Base-by-base conservation (phyloP, 768 basidiomycete species). In the Coprinellus aureogranulatus region DNA sequence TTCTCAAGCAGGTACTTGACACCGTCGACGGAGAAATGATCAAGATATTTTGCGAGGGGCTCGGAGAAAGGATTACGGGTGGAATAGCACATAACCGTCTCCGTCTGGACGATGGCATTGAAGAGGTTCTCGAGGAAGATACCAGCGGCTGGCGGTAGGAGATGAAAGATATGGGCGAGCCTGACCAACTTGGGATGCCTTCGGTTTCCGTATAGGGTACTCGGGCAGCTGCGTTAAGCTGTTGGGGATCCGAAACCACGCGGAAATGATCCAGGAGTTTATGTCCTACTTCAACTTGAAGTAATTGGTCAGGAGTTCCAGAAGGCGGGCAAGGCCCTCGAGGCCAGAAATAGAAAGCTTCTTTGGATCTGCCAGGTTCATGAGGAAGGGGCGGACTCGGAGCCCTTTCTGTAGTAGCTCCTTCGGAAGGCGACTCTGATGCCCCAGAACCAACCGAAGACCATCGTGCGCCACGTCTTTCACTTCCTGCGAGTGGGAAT, bases 241-340 rank as follows among this genome's bases (percentile, higher is more conserved):
- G 87, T 62, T 88, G 87, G 14, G 92, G 89, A 65, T 96, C 94
- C 25, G 96, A 92, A 22, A 99, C 88, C 37, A 89, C 86, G 42
- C 89, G 87, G 75, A 96, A 98, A 69, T 99, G 97, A 65, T 98
- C 97, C 22, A 99, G 79, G 6, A 99, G 84, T 73, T 99, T 99
- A 70, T 92, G 85, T 0, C 97, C 97, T 59, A 99, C 98, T 75
- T 99, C 97, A 18, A 99, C 96, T 98, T 98, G 86, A 99, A 99
- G 74, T 99, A 98, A 70, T 98, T 98, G 39, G 94, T 97, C 55
- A 99, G 75, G 6, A 99, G 82, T 70, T 97, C 94, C 49, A 99
- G 78, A 48, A 99, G 81, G 12, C 96, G 87, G 12, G 95, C 96
- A 23, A 99, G 78, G 2, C 97, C 97, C 70, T 99, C 94, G 55